These are phyloP conservation scores for Phytopythium sindhum DNA, from an alignment of 352 stramenopile genomes.

Conservation along the genomic window DNA sequence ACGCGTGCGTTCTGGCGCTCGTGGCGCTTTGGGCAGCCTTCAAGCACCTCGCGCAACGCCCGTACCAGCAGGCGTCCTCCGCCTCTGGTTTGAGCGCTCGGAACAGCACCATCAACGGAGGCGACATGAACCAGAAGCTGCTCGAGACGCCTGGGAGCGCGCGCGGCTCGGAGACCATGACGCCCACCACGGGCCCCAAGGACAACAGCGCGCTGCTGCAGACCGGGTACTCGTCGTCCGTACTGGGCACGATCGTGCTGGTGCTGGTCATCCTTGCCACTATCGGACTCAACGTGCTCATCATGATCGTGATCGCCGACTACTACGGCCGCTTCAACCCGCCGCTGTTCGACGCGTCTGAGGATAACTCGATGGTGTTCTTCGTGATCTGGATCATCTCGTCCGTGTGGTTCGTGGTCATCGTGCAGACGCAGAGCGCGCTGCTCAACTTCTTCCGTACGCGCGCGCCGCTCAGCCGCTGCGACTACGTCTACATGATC, in stretches of 20 bases:
- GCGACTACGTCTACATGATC: constrained; percentile 23
- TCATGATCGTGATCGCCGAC: constrained; percentile 49
- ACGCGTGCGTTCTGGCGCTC: constrained; percentile 8
- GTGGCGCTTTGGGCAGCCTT: constrained; percentile 7
- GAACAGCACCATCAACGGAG: constrained; percentile 3
- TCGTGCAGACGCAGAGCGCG: constrained; percentile 19
- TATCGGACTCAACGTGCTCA: constrained; percentile 34
- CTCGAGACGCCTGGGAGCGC: constrained; percentile 3
- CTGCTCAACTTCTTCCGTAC: constrained; percentile 25
- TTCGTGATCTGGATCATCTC: constrained; percentile 25
- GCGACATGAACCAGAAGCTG: constrained; percentile 8
- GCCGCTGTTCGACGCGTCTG: constrained; percentile 15
- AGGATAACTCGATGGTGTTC: constrained; percentile 22
- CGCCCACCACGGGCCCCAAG: background rate
- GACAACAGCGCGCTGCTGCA: constrained; percentile 12
- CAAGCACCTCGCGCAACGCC: background rate
- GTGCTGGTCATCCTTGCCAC: constrained; percentile 35
- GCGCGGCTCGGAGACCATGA: constrained; percentile 5
- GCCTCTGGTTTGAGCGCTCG: background rate
- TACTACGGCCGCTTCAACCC: constrained; percentile 42
- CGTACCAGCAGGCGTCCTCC: background rate
- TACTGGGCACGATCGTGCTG: constrained; percentile 18
- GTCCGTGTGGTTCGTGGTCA: constrained; percentile 12
- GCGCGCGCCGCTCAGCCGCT: constrained; percentile 13
- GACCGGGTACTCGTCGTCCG: constrained; percentile 21